Conservation (phyloP, 352 stramenopile species). For the Sclerospora graminicola region DNA sequence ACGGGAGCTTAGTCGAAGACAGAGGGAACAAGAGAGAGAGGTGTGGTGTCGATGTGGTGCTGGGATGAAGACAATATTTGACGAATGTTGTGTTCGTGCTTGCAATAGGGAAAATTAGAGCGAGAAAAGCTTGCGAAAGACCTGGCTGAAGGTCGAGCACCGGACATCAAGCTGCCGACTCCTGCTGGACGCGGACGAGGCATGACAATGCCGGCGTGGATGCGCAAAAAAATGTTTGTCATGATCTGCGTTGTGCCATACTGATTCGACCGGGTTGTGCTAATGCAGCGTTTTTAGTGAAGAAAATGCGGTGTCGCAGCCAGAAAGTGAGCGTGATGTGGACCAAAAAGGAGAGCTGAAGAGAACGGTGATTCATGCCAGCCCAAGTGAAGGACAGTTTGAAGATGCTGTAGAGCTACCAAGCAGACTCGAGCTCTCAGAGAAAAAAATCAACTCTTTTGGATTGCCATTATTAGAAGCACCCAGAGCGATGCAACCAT, state of each 20-base stretch:
- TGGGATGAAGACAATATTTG: not conserved
- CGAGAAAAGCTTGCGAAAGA: conserved; percentile 60
- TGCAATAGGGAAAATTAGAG: conserved; percentile 44
- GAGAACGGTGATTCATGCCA: not conserved
- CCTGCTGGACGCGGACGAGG: conserved; percentile 69
- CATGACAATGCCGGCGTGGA: conserved; percentile 89
- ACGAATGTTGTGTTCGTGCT: conserved; percentile 1
- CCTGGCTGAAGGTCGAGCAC: conserved; percentile 53
- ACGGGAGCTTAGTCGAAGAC: conserved; percentile 60
- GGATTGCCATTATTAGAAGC: not conserved
- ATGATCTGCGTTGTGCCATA: not conserved
- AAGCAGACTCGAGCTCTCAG: conserved; percentile 23
- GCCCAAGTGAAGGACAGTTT: conserved; percentile 31
- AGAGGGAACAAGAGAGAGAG: conserved; percentile 63
- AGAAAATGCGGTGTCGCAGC: conserved; percentile 25
- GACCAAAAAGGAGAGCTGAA: conserved; percentile 4
- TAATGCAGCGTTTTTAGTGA: conserved; percentile 32
- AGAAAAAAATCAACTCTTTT: conserved; percentile 13
- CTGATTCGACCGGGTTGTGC: conserved; percentile 5
- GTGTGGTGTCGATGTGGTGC: conserved; percentile 12
- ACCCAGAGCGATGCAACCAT: not conserved
- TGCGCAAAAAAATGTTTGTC: conserved; percentile 85
- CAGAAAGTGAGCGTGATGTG: conserved; percentile 24
- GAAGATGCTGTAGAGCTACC: conserved; percentile 33
- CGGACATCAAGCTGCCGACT: conserved; percentile 31